Percentiles rank a stretch among this genome's conserved stretches.
Evolutionary conservation across 768 basidiomycete species (phyloP).

Genomic region (Psilocybe cubensis): DNA sequence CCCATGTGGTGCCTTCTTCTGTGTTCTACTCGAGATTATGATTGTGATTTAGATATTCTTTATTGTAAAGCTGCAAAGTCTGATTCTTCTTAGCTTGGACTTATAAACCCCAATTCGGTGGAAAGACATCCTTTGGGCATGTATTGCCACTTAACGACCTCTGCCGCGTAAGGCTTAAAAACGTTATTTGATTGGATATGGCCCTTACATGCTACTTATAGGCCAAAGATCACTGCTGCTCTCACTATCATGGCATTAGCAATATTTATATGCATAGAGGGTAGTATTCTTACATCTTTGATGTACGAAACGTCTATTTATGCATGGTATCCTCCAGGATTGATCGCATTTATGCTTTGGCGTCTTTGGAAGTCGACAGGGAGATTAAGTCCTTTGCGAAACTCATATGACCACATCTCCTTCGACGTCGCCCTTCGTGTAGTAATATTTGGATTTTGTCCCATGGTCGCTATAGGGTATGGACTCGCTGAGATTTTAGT

Average conservation of each 20-base stretch:
- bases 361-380: slow-evolving; percentile 1
- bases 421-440: slow-evolving; percentile 1
- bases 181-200: neutral
- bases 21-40: slow-evolving; percentile 1
- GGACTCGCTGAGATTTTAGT: neutral
- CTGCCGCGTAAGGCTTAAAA: slow-evolving; percentile 1
- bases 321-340: neutral
- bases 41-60: slow-evolving; percentile 2
- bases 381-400: neutral
- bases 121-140: slow-evolving; percentile 15
- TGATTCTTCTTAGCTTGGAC: slow-evolving; percentile 5
- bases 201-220: neutral
- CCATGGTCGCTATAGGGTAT: slow-evolving; percentile 1
- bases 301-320: neutral
- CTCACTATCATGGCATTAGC: neutral
- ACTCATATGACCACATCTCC: neutral
- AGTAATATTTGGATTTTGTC: slow-evolving; percentile 7
- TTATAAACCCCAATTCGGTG: slow-evolving; percentile 7
- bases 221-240: slow-evolving; percentile 1
- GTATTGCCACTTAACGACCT: slow-evolving; percentile 13
- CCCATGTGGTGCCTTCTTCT: slow-evolving; percentile 9
- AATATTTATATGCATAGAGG: neutral
- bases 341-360: neutral
- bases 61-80: neutral
- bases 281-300: neutral